phyloP scores from a whole-genome alignment of 1,284 basidiomycete genomes.

The Tilletia setariae region DNA sequence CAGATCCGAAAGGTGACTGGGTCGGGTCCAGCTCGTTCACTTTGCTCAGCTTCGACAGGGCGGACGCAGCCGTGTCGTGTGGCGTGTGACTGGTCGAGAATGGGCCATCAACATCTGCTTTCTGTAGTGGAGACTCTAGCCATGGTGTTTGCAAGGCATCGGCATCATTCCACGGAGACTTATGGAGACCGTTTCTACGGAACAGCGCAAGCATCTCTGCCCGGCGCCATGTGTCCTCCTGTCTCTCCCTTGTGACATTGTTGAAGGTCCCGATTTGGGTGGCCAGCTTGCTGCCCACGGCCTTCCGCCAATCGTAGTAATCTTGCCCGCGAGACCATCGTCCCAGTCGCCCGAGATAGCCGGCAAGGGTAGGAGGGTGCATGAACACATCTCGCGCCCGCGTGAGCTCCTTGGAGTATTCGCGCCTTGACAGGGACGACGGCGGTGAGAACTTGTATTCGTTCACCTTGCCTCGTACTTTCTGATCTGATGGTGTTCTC shows the following conservation, averaged over 20 bases:
- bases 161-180: too few species aligned
- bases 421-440: slow-evolving; percentile 30
- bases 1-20: slow-evolving; percentile 2
- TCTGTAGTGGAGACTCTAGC: too few species aligned
- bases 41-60: neutral
- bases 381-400: slow-evolving; percentile 40
- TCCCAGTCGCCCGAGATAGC: slow-evolving; percentile 14
- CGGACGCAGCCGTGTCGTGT: too few species aligned
- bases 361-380: slow-evolving; percentile 35
- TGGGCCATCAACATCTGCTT: too few species aligned
- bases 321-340: neutral
- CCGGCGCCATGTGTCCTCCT: neutral
- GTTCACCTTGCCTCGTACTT: too few species aligned
- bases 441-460: slow-evolving; percentile 33
- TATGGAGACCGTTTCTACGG: neutral
- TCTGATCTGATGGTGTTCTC: neutral
- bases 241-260: neutral
- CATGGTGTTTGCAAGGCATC: too few species aligned
- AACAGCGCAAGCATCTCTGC: neutral
- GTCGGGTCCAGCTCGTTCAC: neutral
- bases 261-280: neutral
- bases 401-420: slow-evolving; percentile 41
- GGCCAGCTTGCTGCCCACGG: too few species aligned
- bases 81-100: too few species aligned
- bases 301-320: slow-evolving; percentile 1